Base-by-base conservation (phyloP, 2,329 filamentous ascomycete genomes). In the Pseudomassariella vexata region DNA sequence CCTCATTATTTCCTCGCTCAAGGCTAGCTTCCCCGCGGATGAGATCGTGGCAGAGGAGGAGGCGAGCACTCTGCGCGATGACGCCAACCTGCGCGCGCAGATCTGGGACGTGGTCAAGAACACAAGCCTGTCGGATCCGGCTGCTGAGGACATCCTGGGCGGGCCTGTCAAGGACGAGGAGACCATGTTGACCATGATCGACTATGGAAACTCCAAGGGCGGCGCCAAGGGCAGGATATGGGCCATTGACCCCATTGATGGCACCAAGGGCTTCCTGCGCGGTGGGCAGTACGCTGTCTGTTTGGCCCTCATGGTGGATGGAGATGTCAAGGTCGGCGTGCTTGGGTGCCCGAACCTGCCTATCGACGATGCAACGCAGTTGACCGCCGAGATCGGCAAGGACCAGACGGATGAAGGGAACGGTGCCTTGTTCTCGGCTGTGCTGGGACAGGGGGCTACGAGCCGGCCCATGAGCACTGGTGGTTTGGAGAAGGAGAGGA, bases 221-320 rank as follows among this genome's bases (percentile, higher is more conserved):
- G 87, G 87, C 18, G 59, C 33, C 39, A 71, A 67, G 44, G 88
- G 87, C 41, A 73, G 92, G 45, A 86, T 96, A 59, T 98, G 92
- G 92, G 85, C 90, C 24, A 79, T 98, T 36, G 92, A 98, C 60
- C 92, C 92, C 38, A 95, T 98, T 41, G 92, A 98, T 60, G 92
- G 92, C 45, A 98, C 92, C 33, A 95, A 95, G 66, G 94, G 92
- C 19, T 98, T 98, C 66, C 69, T 98, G 39, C 78, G 94, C 41
- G 92, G 92, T 32, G 94, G 89, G 23, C 92, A 98, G 66, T 98
- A 98, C 56, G 94, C 92, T 34, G 88, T 98, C 33, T 95, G 90
- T 56, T 74, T 98, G 5, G 92, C 77, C 21, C 70, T 98, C 48
- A 82, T 98, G 65, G 85, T 94, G 18, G 88, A 96, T 52, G 92